Base-by-base conservation (phyloP, 2,329 filamentous ascomycete species). In the Claviceps capensis region DNA sequence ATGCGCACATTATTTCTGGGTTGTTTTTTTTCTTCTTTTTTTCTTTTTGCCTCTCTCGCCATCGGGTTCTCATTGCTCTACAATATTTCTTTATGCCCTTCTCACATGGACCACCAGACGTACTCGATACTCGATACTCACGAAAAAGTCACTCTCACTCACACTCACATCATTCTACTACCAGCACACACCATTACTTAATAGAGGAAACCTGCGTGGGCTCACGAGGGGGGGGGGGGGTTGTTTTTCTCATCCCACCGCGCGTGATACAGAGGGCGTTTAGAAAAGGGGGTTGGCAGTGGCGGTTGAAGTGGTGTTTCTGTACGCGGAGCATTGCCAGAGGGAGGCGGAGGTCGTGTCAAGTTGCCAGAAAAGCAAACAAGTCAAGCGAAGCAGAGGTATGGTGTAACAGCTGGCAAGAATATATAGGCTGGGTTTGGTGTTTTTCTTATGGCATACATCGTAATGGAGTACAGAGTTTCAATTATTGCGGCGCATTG, bases 391-490 rank as follows among this genome's bases (percentile, higher is more conserved):
- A 14, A 38, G 37, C 41, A 34, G 48, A 36, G 30, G 49, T 36
- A 52, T 38, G 48, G 34, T 53, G 50, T 54, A 57, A 45, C 52
- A 45, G 44, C 38, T 51, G 52, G 30, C 37, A 45, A 48, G 52
- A 41, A 51, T 44, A 45, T 53, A 53, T 53, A 53, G 55, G 49
- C 53, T 52, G 55, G 54, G 38, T 60, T 56, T 54, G 61, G 63
- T 64, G 63, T 64, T 66, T 57, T 36, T 63, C 56, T 58, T 60
- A 48, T 58, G 63, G 63, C 61, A 60, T 56, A 62, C 57, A 57
- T 63, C 59, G 58, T 65, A 65, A 66, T 66, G 63, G 62, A 62
- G 60, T 60, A 61, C 54, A 56, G 60, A 59, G 61, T 62, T 60
- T 59, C 41, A 46, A 48, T 11, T 11, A 49, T 30, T 16, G 40